Percentiles rank a stretch among this genome's conserved stretches.
phyloP scores from a whole-genome alignment of 352 stramenopile species.

The Aphanomyces cochlioides region DNA sequence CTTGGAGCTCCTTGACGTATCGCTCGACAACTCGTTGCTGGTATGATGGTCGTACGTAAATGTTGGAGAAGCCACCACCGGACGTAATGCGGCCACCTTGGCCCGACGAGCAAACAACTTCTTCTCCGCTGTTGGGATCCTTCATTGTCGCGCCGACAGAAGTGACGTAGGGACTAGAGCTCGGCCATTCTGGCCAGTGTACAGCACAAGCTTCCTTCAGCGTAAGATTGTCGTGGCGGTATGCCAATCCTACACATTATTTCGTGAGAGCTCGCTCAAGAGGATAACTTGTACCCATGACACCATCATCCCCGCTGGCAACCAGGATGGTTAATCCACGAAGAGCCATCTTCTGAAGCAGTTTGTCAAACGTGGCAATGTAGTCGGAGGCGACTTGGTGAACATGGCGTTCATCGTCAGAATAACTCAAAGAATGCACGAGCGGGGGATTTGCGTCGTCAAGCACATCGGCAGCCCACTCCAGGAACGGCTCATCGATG shows the following conservation, averaged over 20 bases:
- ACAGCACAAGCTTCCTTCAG: slow-evolving; percentile 52
- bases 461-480: slow-evolving; percentile 68
- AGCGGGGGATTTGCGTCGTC: slow-evolving; percentile 60
- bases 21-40: slow-evolving; percentile 52
- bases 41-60: slow-evolving; percentile 71
- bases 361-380: slow-evolving; percentile 67
- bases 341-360: slow-evolving; percentile 87
- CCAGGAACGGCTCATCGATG: slow-evolving; percentile 81
- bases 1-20: slow-evolving; percentile 46
- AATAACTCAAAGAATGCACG: slow-evolving; percentile 88
- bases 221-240: slow-evolving; percentile 58
- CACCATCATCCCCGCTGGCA: slow-evolving; percentile 83
- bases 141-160: slow-evolving; percentile 86
- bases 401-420: slow-evolving; percentile 86
- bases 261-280: too few species aligned
- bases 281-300: slow-evolving; percentile 31
- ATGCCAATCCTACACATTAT: slow-evolving; percentile 45
- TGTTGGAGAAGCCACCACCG: slow-evolving; percentile 86
- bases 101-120: slow-evolving; percentile 71
- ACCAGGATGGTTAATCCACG: slow-evolving; percentile 83
- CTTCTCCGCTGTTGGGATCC: slow-evolving; percentile 33
- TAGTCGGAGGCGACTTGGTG: slow-evolving; percentile 65
- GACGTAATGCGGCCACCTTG: slow-evolving; percentile 70
- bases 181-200: slow-evolving; percentile 67
- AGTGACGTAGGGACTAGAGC: slow-evolving; percentile 85